A percentile compares a stretch with the other conserved stretches of the same genome.
Evolutionary conservation across 257 asterid genomes (phyloP).

Genomic region (Fraxinus anomala): DNA sequence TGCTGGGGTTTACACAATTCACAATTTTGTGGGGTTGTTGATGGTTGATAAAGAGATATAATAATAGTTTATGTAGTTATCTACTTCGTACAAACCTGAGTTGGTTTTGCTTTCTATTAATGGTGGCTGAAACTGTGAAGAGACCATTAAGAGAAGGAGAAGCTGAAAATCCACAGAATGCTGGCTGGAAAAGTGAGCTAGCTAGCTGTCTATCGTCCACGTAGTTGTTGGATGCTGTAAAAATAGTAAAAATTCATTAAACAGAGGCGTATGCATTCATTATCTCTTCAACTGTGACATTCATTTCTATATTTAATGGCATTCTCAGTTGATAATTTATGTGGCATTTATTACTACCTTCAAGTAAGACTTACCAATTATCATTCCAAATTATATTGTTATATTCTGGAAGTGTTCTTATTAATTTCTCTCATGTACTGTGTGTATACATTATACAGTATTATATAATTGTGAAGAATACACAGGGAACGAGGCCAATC

Average conservation of each 20-base stretch:
- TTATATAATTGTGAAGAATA: constrained; percentile 13
- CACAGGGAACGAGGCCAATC: constrained; percentile 64
- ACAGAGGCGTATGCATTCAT: constrained; percentile 45
- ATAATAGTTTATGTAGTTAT: too few species aligned
- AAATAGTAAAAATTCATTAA: neutral
- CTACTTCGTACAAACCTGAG: neutral
- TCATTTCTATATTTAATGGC: constrained; percentile 53
- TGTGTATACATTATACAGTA: neutral
- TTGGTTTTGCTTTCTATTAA: neutral
- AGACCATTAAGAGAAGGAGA: neutral
- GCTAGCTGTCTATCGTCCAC: constrained; percentile 14
- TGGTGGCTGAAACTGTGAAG: neutral
- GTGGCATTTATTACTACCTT: constrained; percentile 24
- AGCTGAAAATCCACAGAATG: neutral
- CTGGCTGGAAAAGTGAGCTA: neutral
- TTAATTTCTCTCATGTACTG: neutral
- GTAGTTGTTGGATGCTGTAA: neutral
- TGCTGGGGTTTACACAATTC: too few species aligned
- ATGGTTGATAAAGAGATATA: too few species aligned
- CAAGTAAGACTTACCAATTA: too few species aligned
- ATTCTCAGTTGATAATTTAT: constrained; percentile 35
- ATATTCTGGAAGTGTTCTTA: neutral
- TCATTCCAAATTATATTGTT: too few species aligned
- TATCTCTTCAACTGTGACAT: constrained; percentile 57
- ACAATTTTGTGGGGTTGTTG: too few species aligned